Percentiles rank a stretch among this genome's conserved stretches.
These are phyloP conservation scores for Jacaranda copaia DNA, from an alignment of 257 asterid species.

Conservation along the genomic window DNA sequence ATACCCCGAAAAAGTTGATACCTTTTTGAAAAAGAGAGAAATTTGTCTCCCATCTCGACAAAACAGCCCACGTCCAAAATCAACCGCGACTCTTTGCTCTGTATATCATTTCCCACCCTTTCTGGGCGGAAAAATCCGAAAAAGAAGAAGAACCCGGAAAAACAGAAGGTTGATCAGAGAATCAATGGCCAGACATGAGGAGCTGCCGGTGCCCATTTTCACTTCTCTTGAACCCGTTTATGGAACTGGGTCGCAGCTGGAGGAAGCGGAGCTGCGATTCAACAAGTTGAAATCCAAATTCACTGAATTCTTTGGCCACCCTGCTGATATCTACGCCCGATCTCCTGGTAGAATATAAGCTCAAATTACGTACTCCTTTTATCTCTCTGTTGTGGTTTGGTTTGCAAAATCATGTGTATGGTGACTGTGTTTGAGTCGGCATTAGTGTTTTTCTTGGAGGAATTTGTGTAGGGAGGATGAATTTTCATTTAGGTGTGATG, in stretches of 20 bases:
- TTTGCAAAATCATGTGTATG: background rate
- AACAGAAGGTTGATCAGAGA: background rate
- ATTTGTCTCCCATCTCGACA: background rate
- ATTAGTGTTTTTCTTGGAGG: background rate
- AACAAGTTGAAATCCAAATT: conserved; percentile 53
- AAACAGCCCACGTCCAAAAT: background rate
- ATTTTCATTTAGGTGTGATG: background rate
- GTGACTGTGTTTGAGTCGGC: background rate
- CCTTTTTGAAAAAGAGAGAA: background rate
- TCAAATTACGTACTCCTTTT: background rate
- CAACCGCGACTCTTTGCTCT: background rate
- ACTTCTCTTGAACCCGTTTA: conserved; percentile 58
- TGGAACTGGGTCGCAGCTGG: conserved; percentile 65
- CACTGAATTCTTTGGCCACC: conserved; percentile 55
- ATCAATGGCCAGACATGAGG: conserved; percentile 58
- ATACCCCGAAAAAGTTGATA: background rate
- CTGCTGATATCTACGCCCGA: conserved; percentile 61
- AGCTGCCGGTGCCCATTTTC: conserved; percentile 54
- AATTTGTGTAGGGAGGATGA: background rate
- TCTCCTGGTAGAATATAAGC: conserved; percentile 59
- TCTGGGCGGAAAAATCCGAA: background rate
- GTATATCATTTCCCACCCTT: background rate
- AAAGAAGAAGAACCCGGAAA: background rate
- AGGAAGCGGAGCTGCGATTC: conserved; percentile 71
- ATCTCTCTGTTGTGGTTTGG: conserved; percentile 1